phyloP scores from a whole-genome alignment of 371 early-diverging fungal genomes.

The Sporodiniella umbellata region DNA sequence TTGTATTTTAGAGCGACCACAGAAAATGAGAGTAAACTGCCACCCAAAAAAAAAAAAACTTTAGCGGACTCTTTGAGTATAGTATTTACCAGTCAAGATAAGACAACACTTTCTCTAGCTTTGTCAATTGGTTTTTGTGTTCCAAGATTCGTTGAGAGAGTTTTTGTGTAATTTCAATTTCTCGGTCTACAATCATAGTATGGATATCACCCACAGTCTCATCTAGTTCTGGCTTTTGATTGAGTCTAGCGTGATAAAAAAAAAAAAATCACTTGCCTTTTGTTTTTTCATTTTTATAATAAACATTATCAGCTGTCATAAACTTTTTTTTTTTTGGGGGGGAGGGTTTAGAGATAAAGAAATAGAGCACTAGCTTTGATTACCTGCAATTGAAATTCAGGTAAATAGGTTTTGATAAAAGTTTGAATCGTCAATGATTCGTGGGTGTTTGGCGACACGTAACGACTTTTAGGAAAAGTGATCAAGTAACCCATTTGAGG shows the following conservation, averaged over 20 bases:
- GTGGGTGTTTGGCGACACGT: constrained; percentile 27
- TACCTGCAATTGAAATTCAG: constrained; percentile 26
- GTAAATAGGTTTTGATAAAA: no score
- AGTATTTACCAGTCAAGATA: constrained; percentile 70
- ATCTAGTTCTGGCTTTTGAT: constrained; percentile 56
- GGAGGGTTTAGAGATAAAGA: neutral
- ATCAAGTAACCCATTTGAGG: constrained; percentile 80
- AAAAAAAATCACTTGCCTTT: constrained; percentile 37
- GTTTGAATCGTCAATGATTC: no score
- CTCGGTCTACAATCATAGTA: constrained; percentile 67
- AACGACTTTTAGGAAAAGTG: constrained; percentile 54
- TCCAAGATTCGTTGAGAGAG: constrained; percentile 54
- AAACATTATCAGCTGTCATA: constrained; percentile 61
- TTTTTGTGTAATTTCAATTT: constrained; percentile 69
- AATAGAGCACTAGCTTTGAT: neutral
- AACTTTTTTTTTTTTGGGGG: constrained; percentile 43
- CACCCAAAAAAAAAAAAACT: neutral
- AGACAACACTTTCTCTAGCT: constrained; percentile 43
- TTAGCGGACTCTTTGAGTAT: neutral
- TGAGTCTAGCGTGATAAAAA: no score
- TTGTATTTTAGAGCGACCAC: constrained; percentile 53
- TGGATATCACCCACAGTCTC: constrained; percentile 75
- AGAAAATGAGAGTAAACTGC: constrained; percentile 61
- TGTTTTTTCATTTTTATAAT: constrained; percentile 70
- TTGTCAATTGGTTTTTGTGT: constrained; percentile 31